Conservation (phyloP, 768 basidiomycete genomes). For the Boletus pseudopeckii region DNA sequence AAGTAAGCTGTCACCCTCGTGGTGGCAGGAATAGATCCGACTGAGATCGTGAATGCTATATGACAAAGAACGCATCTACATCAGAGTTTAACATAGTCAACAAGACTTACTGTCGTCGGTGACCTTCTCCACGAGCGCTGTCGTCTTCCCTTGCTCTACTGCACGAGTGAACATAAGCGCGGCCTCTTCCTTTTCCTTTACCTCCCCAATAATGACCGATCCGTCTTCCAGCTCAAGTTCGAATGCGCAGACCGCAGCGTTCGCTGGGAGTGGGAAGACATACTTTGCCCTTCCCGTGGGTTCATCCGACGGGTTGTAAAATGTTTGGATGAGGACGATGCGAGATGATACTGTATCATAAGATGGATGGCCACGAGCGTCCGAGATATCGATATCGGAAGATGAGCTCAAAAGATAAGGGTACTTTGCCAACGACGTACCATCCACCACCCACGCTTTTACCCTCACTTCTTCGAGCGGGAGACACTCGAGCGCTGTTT, state of each 20-base stretch:
- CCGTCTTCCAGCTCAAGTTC: constrained; percentile 45
- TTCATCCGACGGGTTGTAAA: constrained; percentile 35
- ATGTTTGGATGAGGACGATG: constrained; percentile 40
- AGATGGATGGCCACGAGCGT: background rate
- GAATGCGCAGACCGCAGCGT: constrained; percentile 54
- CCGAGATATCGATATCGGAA: background rate
- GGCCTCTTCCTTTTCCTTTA: constrained; percentile 48
- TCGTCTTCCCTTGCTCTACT: constrained; percentile 35
- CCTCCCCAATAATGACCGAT: constrained; percentile 40
- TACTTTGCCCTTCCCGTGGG: constrained; percentile 49
- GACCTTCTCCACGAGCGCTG: constrained; percentile 48
- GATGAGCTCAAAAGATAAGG: constrained; percentile 4
- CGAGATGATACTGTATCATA: constrained; percentile 40
- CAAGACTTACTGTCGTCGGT: constrained; percentile 47
- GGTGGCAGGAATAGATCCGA: constrained; percentile 48
- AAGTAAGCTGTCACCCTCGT: constrained; percentile 39
- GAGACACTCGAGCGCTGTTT: constrained; percentile 30
- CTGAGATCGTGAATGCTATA: constrained; percentile 55
- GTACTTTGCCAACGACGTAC: constrained; percentile 23
- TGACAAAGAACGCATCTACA: background rate
- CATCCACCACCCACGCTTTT: constrained; percentile 42
- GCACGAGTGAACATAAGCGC: constrained; percentile 40
- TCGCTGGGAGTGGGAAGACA: constrained; percentile 56
- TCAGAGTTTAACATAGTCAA: background rate
- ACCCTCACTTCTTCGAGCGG: constrained; percentile 41